A percentile compares a stretch with the other conserved stretches of the same genome.
Evolutionary conservation across 148 eudicot genomes (phyloP).

Genomic region (Rhododendron henanense): DNA sequence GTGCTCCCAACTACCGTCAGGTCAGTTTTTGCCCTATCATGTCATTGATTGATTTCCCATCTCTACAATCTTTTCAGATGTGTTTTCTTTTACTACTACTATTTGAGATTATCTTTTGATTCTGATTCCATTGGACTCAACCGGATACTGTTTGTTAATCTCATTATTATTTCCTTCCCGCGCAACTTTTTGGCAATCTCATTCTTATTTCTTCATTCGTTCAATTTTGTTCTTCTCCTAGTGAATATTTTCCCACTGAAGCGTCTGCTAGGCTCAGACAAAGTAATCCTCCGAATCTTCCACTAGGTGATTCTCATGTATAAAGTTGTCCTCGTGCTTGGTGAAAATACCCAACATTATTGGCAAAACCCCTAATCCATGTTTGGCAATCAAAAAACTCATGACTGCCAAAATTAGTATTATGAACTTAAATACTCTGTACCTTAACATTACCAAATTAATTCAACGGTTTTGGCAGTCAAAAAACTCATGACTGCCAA

Average conservation of each 20-base stretch:
- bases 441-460: background rate
- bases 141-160: background rate
- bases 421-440: background rate
- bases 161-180: background rate
- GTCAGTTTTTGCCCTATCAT: conserved; percentile 48
- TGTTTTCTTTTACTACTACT: background rate
- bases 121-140: conserved; percentile 1
- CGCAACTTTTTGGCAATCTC: background rate
- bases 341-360: background rate
- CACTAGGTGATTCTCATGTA: background rate
- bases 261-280: background rate
- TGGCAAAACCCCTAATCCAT: background rate
- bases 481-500: no score
- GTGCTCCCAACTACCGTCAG: conserved; percentile 96
- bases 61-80: background rate
- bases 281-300: background rate
- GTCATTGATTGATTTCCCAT: background rate
- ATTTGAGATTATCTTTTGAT: background rate
- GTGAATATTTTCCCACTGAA: background rate
- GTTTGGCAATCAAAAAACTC: background rate
- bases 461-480: background rate
- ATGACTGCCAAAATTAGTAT: background rate
- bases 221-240: background rate
- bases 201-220: background rate
- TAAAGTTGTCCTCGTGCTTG: background rate